Conservation (phyloP, 2,329 filamentous ascomycete species). For the Orbilia blumenaviensis region DNA sequence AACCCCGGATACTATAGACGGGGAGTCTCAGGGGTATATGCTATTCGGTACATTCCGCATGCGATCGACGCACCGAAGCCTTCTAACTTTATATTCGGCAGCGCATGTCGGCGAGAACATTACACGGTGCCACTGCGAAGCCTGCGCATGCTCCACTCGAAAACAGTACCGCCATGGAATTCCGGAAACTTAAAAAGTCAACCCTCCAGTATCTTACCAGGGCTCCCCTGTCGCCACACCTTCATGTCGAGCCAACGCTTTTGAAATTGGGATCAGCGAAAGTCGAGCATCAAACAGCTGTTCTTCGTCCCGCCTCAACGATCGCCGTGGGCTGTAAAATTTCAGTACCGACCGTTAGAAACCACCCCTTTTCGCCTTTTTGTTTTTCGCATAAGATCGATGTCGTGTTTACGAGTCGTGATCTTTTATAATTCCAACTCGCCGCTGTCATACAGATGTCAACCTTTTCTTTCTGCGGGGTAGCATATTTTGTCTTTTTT, state of each 20-base stretch:
- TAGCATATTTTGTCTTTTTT: no score
- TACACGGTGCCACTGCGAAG: not conserved
- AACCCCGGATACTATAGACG: no score
- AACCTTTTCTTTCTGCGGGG: no score
- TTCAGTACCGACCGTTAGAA: no score
- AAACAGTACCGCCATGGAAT: no score
- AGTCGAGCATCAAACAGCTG: conserved; percentile 27
- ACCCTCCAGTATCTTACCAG: not conserved
- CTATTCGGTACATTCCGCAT: conserved; percentile 13
- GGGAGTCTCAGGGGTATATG: no score
- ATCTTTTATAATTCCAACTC: conserved; percentile 40
- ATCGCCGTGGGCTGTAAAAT: no score
- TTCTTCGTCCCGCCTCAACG: not conserved
- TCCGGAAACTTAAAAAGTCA: no score
- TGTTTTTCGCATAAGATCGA: no score
- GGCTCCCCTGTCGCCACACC: not conserved
- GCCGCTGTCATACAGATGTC: no score
- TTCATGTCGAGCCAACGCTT: conserved; percentile 3
- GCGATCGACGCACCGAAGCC: conserved; percentile 21
- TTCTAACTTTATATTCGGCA: not conserved
- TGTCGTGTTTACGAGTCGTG: conserved; percentile 13
- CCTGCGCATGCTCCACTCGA: no score
- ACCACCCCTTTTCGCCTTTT: no score
- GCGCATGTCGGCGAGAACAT: not conserved
- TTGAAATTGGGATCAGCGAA: conserved; percentile 24